A percentile compares a stretch with the other conserved stretches of the same genome.
Evolutionary conservation across 1,284 basidiomycete genomes (phyloP).

Genomic region (Tetrapyrgos nigripes): DNA sequence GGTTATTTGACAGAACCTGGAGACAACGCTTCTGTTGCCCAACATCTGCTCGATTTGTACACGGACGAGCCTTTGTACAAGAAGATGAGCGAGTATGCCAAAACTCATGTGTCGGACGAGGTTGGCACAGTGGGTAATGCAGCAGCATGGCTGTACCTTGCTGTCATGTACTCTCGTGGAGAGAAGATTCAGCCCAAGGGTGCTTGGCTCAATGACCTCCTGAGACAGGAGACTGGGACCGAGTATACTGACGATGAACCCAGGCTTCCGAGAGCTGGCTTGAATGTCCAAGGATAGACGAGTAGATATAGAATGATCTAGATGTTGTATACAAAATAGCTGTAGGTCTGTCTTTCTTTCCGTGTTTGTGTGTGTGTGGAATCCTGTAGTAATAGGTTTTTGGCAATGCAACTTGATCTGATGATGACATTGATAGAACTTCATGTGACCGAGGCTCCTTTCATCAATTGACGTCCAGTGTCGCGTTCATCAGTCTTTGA

Average conservation of each 20-base stretch:
- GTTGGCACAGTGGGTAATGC: constrained; percentile 83
- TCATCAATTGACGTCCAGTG: neutral
- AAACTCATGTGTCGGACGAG: constrained; percentile 79
- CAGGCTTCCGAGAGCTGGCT: constrained; percentile 62
- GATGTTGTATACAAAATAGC: neutral
- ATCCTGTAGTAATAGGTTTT: neutral
- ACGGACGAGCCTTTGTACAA: constrained; percentile 72
- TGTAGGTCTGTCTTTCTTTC: neutral
- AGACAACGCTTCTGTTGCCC: constrained; percentile 76
- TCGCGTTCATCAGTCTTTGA: neutral
- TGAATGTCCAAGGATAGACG: constrained; percentile 53
- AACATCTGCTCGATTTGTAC: constrained; percentile 76
- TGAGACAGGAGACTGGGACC: constrained; percentile 75
- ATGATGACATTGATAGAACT: neutral
- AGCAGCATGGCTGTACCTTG: constrained; percentile 82
- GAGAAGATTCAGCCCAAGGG: constrained; percentile 79
- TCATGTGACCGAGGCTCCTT: neutral
- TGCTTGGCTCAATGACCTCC: constrained; percentile 81
- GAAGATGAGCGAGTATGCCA: constrained; percentile 70
- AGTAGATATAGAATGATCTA: neutral
- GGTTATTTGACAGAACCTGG: constrained; percentile 81
- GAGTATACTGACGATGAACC: constrained; percentile 66
- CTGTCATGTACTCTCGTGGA: constrained; percentile 77
- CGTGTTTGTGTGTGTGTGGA: neutral
- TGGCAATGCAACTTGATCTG: neutral